Conservation (phyloP, 495 filamentous ascomycete genomes). For the Xylaria grammica region DNA sequence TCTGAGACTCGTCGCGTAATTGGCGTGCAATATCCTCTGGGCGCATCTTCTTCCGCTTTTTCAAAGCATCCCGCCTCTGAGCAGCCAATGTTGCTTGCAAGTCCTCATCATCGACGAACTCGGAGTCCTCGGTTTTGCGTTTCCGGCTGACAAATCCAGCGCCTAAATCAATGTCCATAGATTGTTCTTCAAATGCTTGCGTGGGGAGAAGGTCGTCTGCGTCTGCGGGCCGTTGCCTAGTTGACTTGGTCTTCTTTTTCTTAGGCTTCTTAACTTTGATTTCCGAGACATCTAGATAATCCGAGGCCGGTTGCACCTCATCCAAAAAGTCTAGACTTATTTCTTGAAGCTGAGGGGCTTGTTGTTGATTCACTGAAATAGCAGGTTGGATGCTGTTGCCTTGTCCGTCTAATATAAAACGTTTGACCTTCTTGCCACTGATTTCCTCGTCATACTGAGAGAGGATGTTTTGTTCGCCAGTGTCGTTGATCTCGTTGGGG, state of each 20-base stretch:
- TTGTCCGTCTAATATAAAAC: slow-evolving; percentile 80
- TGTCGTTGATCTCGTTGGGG: slow-evolving; percentile 73
- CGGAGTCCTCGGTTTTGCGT: slow-evolving; percentile 65
- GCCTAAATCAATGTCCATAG: slow-evolving; percentile 80
- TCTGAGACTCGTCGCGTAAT: slow-evolving; percentile 76
- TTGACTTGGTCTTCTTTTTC: slow-evolving; percentile 85
- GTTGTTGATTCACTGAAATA: slow-evolving; percentile 59
- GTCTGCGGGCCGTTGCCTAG: slow-evolving; percentile 68
- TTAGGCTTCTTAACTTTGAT: slow-evolving; percentile 92
- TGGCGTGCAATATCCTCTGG: slow-evolving; percentile 87
- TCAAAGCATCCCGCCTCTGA: slow-evolving; percentile 80
- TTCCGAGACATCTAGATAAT: slow-evolving; percentile 85
- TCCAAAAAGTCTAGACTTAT: slow-evolving; percentile 69
- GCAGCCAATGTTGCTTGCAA: slow-evolving; percentile 82
- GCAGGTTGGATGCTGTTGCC: slow-evolving; percentile 70
- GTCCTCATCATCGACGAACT: slow-evolving; percentile 90
- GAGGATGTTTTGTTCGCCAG: slow-evolving; percentile 68
- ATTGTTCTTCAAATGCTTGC: slow-evolving; percentile 51
- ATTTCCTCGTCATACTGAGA: slow-evolving; percentile 96
- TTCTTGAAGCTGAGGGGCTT: slow-evolving; percentile 67
- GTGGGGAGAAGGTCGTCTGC: slow-evolving; percentile 75
- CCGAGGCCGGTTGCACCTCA: slow-evolving; percentile 66
- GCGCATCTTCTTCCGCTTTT: slow-evolving; percentile 82
- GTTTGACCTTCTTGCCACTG: slow-evolving; percentile 86
- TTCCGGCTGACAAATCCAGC: slow-evolving; percentile 58